A percentile compares a stretch with the other conserved stretches of the same genome.
Conservation (phyloP, 2,329 filamentous ascomycete genomes). For the Arthrinium phaeospermum region DNA sequence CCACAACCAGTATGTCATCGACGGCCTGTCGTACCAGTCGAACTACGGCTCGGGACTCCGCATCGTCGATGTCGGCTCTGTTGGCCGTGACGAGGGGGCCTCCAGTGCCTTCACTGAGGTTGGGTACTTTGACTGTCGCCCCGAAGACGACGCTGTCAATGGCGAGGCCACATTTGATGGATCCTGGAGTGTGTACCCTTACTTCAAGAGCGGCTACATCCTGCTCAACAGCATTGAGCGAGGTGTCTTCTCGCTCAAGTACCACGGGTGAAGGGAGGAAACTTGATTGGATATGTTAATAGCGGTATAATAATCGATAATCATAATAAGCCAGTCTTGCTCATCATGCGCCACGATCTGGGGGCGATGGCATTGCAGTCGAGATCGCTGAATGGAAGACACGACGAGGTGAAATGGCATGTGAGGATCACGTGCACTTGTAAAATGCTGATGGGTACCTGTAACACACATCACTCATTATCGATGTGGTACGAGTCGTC, state of each 20-base stretch:
- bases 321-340: not conserved
- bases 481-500: not conserved
- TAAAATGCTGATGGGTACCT: too few relatives aligned
- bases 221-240: slow-evolving; percentile 54
- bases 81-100: slow-evolving; percentile 36
- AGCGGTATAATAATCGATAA: not conserved
- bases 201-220: slow-evolving; percentile 49
- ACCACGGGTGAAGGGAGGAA: not conserved
- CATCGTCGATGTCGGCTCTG: slow-evolving; percentile 41
- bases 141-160: slow-evolving; percentile 49
- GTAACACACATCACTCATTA: not conserved
- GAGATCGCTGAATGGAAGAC: not conserved
- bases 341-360: not conserved
- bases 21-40: slow-evolving; percentile 47
- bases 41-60: slow-evolving; percentile 51
- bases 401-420: not conserved
- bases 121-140: slow-evolving; percentile 52
- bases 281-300: not conserved
- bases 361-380: not conserved
- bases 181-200: slow-evolving; percentile 50
- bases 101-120: slow-evolving; percentile 41
- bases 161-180: slow-evolving; percentile 41
- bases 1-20: slow-evolving; percentile 49
- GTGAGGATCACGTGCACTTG: not conserved
- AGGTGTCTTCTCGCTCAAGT: slow-evolving; percentile 50